Base-by-base conservation (phyloP, 352 stramenopile species). In the Phytophthora aleatoria region DNA sequence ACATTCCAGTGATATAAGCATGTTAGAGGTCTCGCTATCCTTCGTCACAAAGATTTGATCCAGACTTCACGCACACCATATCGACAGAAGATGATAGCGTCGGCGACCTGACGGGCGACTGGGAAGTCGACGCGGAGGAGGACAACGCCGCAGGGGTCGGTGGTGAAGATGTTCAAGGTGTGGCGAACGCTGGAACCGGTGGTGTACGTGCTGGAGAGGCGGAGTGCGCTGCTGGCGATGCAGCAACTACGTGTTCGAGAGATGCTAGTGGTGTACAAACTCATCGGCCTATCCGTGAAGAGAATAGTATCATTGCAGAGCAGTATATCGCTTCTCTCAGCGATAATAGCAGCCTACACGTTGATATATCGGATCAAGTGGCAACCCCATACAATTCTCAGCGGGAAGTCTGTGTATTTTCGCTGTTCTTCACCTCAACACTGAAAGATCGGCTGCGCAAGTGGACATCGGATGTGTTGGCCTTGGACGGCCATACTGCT, bases 391-490 rank as follows among this genome's bases (percentile, higher is more conserved):
- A 50, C 36, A 33, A 56, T 20, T 24, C 41, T 16, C 57, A 65
- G 3, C 39, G 2, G 1, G 57, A 65, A 16, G 39, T 58, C 39
- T 15, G 39, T 10, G n/a, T 45, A 27, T 53, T 57, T 26, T 58
- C 48, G 15, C 16, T 65, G n/a, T 53, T 65, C 20, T 58, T 58
- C 16, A 59, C 57, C 1, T 15, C 57, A 0, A 8, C 42, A 9
- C 50, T 52, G 27, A 50, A 51, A 12, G 11, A 57, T 13, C 16
- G 20, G 8, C 26, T 60, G 12, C 15, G 33, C 0, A 60, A 44
- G 26, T 66, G 58, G 50, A 60, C 50, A 8, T 60, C 58, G 12
- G 41, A 57, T 24, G 30, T 50, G n/a, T 45, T 66, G 8, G 33
- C 31, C 3, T n/a, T 6, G 0, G 9, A 27, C 1, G 42, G 49